A percentile compares a stretch with the other conserved stretches of the same genome.
Evolutionary conservation across 495 filamentous ascomycete species (phyloP).

Genomic region (Xylaria longipes): DNA sequence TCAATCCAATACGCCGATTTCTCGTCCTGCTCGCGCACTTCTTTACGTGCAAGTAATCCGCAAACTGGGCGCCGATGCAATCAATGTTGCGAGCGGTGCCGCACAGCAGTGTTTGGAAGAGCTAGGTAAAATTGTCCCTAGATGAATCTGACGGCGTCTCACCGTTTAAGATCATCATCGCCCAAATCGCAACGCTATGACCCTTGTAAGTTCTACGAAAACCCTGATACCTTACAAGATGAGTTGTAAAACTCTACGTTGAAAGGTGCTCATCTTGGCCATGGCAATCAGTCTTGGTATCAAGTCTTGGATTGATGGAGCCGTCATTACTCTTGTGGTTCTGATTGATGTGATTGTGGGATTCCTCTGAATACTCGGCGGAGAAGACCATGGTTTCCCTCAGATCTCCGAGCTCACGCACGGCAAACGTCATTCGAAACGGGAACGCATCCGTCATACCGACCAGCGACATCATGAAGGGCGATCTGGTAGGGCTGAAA

Average conservation of each 20-base stretch:
- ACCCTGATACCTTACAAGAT: constrained; percentile 46
- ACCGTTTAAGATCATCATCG: constrained; percentile 72
- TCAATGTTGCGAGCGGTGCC: constrained; percentile 64
- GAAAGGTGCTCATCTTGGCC: constrained; percentile 72
- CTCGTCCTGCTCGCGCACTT: constrained; percentile 70
- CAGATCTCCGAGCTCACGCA: constrained; percentile 66
- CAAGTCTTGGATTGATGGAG: constrained; percentile 73
- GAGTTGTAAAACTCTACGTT: constrained; percentile 11
- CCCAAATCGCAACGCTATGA: constrained; percentile 64
- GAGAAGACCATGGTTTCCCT: constrained; percentile 81
- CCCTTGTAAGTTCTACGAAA: constrained; percentile 47
- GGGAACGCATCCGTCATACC: constrained; percentile 59
- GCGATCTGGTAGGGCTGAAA: constrained; percentile 71
- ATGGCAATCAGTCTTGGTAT: constrained; percentile 77
- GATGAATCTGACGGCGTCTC: constrained; percentile 66
- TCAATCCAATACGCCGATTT: constrained; percentile 60
- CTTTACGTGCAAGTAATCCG: constrained; percentile 57
- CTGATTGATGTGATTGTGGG: constrained; percentile 71
- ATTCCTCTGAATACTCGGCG: constrained; percentile 72
- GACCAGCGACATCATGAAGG: constrained; percentile 61
- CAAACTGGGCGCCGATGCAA: constrained; percentile 64
- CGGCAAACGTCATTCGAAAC: constrained; percentile 65
- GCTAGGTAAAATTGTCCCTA: constrained; percentile 67
- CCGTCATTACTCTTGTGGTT: constrained; percentile 70
- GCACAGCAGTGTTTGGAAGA: constrained; percentile 61